Base-by-base conservation (phyloP, 139 green algal genomes). In the Chlamydomonas sp. region DNA sequence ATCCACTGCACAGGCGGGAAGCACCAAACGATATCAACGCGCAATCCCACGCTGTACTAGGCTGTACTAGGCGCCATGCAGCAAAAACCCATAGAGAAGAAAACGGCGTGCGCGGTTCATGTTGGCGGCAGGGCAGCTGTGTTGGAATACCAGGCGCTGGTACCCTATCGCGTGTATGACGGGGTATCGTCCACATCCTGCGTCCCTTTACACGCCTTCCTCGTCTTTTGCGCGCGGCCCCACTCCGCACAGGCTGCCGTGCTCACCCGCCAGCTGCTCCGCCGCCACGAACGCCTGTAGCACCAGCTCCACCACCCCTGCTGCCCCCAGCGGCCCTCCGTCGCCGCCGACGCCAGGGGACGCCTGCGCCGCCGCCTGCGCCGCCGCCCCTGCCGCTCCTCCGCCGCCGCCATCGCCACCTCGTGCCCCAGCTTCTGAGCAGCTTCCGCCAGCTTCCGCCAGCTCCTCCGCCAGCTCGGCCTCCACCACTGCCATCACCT, bases 201-300 rank as follows among this genome's bases (percentile, higher is more conserved):
- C 31, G 31, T 49, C 31, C 31, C 31, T 49, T 49, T 49, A 49
- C 31, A 49, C 31, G n/a, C n/a, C n/a, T n/a, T n/a, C n/a, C n/a
- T n/a, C n/a, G n/a, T n/a, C n/a, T n/a, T n/a, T n/a, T n/a, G n/a
- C n/a, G 31, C 31, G 31, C 31, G 31, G 31, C 31, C 31, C 31
- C 31, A 49, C 31, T 49, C 31, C 31, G 31, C 31, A 49, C 31
- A 49, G 31, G 31, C 31, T 49, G 31, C 31, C 31, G 31, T 49
- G 31, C 31, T 49, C 31, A 49, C 73, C 9, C 62, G n/a, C 80
- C 18, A 85, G 80, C 59, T 85, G 67, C 67, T 85, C 80, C 57
- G 57, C 80, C 67, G 67, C 80, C 58, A 85, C 67, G 57, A 85
- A 85, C 16, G 80, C 67, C 80, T 85, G 63, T 49, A 85, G 80